phyloP scores from a whole-genome alignment of 768 basidiomycete genomes.

The Trichaptum fuscoviolaceum region DNA sequence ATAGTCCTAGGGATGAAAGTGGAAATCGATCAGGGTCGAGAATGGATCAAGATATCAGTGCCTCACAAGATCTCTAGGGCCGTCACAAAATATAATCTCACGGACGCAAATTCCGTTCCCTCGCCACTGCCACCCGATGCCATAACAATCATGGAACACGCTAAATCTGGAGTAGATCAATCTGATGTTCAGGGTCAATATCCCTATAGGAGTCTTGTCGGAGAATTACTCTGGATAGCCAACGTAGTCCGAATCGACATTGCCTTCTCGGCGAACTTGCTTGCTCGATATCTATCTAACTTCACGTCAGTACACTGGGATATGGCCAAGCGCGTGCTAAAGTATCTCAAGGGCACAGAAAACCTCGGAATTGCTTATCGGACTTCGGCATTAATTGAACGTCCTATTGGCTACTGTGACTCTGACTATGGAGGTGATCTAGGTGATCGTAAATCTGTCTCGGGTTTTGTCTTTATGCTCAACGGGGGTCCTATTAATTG shows the following conservation, averaged over 20 bases:
- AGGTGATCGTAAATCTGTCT: conserved; percentile 22
- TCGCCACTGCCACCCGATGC: conserved; percentile 2
- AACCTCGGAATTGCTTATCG: conserved; percentile 12
- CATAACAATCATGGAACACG: background rate
- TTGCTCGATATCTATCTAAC: conserved; percentile 20
- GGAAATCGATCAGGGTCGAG: background rate
- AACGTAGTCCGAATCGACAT: conserved; percentile 26
- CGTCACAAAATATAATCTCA: background rate
- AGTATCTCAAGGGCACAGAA: conserved; percentile 23
- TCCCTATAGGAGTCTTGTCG: conserved; percentile 23
- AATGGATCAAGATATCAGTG: background rate
- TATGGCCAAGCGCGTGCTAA: conserved; percentile 22
- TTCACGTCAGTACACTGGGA: conserved; percentile 21
- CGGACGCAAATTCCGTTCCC: background rate
- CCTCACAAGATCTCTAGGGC: background rate
- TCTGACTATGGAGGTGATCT: conserved; percentile 20
- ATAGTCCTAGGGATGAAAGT: conserved; percentile 8
- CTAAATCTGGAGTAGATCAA: conserved; percentile 6
- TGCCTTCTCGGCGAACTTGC: conserved; percentile 19
- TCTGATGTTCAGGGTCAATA: conserved; percentile 8
- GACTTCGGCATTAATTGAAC: conserved; percentile 9
- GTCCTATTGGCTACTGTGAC: conserved; percentile 19
- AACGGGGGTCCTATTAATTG: conserved; percentile 28
- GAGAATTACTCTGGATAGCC: conserved; percentile 25
- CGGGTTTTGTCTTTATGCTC: conserved; percentile 22